Conservation (phyloP, 345 rosid genomes). For the Euclidium syriacum region DNA sequence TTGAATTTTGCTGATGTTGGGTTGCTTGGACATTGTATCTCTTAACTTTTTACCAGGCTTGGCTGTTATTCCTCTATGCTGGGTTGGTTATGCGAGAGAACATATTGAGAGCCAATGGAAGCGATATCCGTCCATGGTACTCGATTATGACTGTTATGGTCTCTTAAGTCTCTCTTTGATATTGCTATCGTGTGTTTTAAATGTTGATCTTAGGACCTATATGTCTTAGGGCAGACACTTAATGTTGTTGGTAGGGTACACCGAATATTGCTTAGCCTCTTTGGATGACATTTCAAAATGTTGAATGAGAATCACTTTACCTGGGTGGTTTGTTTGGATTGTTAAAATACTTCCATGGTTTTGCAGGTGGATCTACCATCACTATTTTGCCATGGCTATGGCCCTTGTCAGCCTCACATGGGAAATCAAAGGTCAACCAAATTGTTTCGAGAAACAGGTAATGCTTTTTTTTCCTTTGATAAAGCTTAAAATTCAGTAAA, state of each 20-base stretch:
- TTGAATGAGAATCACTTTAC: neutral
- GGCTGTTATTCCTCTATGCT: slow-evolving; percentile 94
- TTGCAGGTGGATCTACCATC: slow-evolving; percentile 98
- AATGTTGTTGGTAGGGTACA: neutral
- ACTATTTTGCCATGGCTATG: slow-evolving; percentile 92
- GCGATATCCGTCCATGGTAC: slow-evolving; percentile 98
- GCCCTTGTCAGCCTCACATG: slow-evolving; percentile 98
- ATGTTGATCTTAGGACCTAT: neutral
- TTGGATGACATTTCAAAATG: neutral
- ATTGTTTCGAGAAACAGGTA: slow-evolving; percentile 96
- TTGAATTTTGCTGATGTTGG: neutral
- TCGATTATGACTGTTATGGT: neutral
- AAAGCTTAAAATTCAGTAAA: slow-evolving; percentile 7
- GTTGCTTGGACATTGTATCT: neutral
- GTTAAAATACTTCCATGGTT: slow-evolving; percentile 11
- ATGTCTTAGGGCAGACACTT: neutral
- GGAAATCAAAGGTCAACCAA: slow-evolving; percentile 97
- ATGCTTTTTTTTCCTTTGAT: slow-evolving; percentile 14
- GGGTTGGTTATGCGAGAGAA: slow-evolving; percentile 96
- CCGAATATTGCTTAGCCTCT: neutral
- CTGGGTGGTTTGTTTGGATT: neutral
- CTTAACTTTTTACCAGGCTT: slow-evolving; percentile 48
- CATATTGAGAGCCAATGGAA: slow-evolving; percentile 90
- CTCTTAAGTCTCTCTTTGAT: neutral
- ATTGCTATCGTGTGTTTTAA: neutral